Conservation (phyloP, 768 basidiomycete genomes). For the Phlebiopsis gigantea region DNA sequence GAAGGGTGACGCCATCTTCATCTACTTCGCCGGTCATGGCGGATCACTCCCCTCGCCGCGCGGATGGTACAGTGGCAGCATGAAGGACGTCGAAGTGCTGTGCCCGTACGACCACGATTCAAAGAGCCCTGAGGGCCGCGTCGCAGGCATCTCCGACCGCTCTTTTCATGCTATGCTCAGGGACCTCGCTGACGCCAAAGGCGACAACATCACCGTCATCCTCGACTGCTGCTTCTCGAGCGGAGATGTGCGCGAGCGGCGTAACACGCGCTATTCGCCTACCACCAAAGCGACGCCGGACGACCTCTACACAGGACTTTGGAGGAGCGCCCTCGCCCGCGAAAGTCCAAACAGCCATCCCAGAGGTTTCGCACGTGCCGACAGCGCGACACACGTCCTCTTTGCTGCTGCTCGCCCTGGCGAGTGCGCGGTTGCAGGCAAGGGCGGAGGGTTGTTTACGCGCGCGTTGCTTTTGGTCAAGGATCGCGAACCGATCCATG, state of each 20-base stretch:
- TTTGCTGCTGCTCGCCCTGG: constrained; percentile 54
- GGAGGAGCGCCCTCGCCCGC: constrained; percentile 47
- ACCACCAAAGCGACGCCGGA: constrained; percentile 47
- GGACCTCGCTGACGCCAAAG: constrained; percentile 51
- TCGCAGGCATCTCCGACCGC: constrained; percentile 64
- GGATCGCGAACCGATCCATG: constrained; percentile 44
- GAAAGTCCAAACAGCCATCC: constrained; percentile 29
- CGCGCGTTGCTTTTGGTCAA: constrained; percentile 44
- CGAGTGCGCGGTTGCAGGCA: constrained; percentile 54
- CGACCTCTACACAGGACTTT: constrained; percentile 51
- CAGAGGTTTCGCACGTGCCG: constrained; percentile 41
- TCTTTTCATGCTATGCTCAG: constrained; percentile 57
- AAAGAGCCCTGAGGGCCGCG: constrained; percentile 37
- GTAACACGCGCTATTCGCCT: constrained; percentile 54
- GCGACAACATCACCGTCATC: constrained; percentile 65
- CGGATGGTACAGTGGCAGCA: constrained; percentile 49
- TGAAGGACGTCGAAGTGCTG: constrained; percentile 47
- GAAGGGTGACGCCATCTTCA: constrained; percentile 55
- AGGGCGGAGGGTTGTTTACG: constrained; percentile 61
- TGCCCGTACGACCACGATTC: constrained; percentile 66
- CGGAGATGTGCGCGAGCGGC: constrained; percentile 35
- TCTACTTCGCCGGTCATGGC: constrained; percentile 76
- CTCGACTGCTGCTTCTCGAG: constrained; percentile 61
- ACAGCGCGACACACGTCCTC: constrained; percentile 41
- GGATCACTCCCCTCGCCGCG: constrained; percentile 50